phyloP scores from a whole-genome alignment of 805 yeast species.

The Hanseniaspora nectarophila region DNA sequence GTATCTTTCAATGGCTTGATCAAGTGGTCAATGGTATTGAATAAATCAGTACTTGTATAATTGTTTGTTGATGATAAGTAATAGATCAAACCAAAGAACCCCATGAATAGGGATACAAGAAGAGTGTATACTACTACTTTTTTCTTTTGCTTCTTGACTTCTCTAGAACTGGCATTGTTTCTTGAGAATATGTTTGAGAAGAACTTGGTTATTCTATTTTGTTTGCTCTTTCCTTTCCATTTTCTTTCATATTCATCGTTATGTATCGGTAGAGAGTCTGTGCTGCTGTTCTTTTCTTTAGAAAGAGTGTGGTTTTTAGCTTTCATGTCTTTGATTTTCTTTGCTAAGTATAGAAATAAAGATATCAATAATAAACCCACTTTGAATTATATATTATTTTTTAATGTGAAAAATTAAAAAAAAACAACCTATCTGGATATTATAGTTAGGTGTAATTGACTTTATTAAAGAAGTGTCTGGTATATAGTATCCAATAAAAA shows the following conservation, averaged over 20 bases:
- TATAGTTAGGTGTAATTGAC: too few relatives aligned
- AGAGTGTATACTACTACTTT: neutral
- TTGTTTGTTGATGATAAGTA: neutral
- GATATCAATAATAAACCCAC: conserved; percentile 11
- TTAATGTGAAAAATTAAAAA: neutral
- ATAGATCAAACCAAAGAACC: neutral
- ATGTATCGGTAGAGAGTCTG: conserved; percentile 8
- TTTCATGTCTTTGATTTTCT: conserved; percentile 5
- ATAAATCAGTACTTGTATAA: neutral
- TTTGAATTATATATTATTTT: neutral
- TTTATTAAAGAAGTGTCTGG: too few relatives aligned
- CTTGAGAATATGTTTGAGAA: neutral
- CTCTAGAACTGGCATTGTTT: neutral
- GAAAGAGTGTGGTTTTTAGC: neutral
- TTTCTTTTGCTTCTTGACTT: neutral
- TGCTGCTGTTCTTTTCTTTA: neutral
- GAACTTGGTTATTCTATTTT: neutral
- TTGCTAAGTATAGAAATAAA: conserved; percentile 2
- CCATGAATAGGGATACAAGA: neutral
- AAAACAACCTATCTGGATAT: neutral
- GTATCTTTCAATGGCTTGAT: conserved; percentile 9
- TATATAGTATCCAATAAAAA: too few relatives aligned
- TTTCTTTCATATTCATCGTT: neutral
- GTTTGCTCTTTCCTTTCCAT: conserved; percentile 9
- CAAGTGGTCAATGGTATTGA: conserved; percentile 7